Conservation (phyloP, 2,329 filamentous ascomycete genomes). For the Cephalotrichum gorgonifer region DNA sequence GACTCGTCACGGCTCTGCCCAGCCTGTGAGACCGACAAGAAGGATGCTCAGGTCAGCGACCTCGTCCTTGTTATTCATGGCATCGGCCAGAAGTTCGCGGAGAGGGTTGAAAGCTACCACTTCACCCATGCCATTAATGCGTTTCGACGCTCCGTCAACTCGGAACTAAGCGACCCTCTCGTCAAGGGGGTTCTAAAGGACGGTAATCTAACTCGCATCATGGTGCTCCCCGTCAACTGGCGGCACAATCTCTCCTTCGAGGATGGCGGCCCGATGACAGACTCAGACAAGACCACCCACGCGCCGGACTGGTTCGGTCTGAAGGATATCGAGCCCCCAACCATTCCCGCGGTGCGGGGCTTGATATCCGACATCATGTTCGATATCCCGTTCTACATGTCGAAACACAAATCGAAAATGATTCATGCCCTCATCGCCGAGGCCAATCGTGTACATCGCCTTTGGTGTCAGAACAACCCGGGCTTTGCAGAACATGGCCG, state of each 20-base stretch:
- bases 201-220: conserved; percentile 73
- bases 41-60: conserved; percentile 66
- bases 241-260: conserved; percentile 80
- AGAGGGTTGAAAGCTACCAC: conserved; percentile 90
- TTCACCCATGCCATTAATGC: conserved; percentile 94
- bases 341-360: conserved; percentile 83
- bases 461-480: conserved; percentile 92
- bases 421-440: conserved; percentile 78
- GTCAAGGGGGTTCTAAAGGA: conserved; percentile 64
- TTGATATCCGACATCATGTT: conserved; percentile 98
- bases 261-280: conserved; percentile 55
- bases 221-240: conserved; percentile 94
- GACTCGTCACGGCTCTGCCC: conserved; percentile 24
- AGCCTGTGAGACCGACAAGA: conserved; percentile 54
- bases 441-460: conserved; percentile 87
- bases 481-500: conserved; percentile 71
- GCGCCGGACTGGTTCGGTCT: conserved; percentile 51
- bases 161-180: conserved; percentile 64
- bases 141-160: conserved; percentile 75
- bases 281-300: conserved; percentile 41
- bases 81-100: conserved; percentile 92
- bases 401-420: conserved; percentile 93
- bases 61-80: conserved; percentile 87
- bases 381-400: conserved; percentile 96
- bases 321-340: conserved; percentile 84